Evolutionary conservation across 1,284 basidiomycete genomes (phyloP), one percentile per base, ranked within the genome.

Genomic region (Leccinum subrobustum): DNA sequence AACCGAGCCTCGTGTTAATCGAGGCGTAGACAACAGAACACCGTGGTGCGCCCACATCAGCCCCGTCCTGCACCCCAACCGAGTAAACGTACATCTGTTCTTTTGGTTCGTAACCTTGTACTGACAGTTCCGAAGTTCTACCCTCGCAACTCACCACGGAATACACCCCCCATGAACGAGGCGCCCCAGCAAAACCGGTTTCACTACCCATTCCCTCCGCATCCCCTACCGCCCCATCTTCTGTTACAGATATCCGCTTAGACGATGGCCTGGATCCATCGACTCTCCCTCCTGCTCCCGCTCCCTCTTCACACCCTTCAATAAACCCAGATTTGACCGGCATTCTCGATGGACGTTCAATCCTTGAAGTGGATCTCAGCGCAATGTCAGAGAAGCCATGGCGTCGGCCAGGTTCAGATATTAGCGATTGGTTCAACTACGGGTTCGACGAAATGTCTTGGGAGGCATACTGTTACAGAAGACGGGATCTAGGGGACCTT

Each of bases 371-470:
- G 51, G 96, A 99, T 74, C 73, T 98, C 55, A 83, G 81, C 25
- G 85, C 89, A 23, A 82, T 98, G 74, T 80, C 90, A 23, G 91
- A 93, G 60, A 96, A 97, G 73, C 90, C 92, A 3, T 99, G 97
- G 97, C 81, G 96, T 61, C 79, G 90, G 58, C 92, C 96, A 8
- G 97, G 97, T 16, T 89, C 93, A 6, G 95, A 98, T 77, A 81
- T 98, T 60, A 92, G 92, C 67, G 96, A 98, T 78, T 99, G 94
- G 90, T 99, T 99, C 79, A 99, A 99, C 77, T 99, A 98, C 69
- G 97, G 97, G 0, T 99, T 99, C 73, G 96, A 99, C 74, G 97
- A 99, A 76, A 84, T 94, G 12, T 91, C 91, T 18, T 99, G 95
- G 93, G 91, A 93, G 67, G 87, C 89, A 52, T 99, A 96, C 75